phyloP scores from a whole-genome alignment of 2,329 filamentous ascomycete species.

The Paracoccidioides lutzii region DNA sequence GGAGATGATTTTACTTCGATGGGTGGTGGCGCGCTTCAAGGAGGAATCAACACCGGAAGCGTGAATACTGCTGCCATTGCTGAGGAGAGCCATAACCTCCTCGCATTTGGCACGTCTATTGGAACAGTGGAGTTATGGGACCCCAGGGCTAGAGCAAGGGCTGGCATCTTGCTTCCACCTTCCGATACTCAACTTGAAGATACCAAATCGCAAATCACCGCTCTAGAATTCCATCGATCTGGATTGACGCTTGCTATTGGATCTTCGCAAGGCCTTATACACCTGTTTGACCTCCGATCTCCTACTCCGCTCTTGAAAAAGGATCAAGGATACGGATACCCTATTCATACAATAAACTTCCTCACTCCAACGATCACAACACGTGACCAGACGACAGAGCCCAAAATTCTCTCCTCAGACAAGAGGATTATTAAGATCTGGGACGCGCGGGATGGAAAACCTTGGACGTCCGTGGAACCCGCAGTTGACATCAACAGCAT shows the following conservation, averaged over 20 bases:
- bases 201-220: slow-evolving; percentile 56
- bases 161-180: slow-evolving; percentile 58
- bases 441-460: slow-evolving; percentile 67
- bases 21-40: slow-evolving; percentile 66
- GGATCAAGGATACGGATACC: slow-evolving; percentile 89
- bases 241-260: slow-evolving; percentile 78
- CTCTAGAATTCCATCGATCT: slow-evolving; percentile 71
- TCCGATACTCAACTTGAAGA: slow-evolving; percentile 27
- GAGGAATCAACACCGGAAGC: slow-evolving; percentile 69
- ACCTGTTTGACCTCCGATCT: slow-evolving; percentile 83
- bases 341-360: slow-evolving; percentile 71
- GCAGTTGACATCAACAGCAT: slow-evolving; percentile 91
- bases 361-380: slow-evolving; percentile 53
- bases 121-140: slow-evolving; percentile 99
- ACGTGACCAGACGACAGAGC: slow-evolving; percentile 52
- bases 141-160: slow-evolving; percentile 65
- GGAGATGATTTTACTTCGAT: slow-evolving; percentile 57
- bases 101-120: slow-evolving; percentile 84
- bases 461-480: slow-evolving; percentile 93
- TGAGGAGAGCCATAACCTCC: slow-evolving; percentile 74
- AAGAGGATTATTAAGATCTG: slow-evolving; percentile 96
- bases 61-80: slow-evolving; percentile 83
- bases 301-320: slow-evolving; percentile 77
- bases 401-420: slow-evolving; percentile 80
- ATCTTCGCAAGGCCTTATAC: slow-evolving; percentile 74